phyloP scores from a whole-genome alignment of 208 protist genomes.

The Trypanosoma theileri region DNA sequence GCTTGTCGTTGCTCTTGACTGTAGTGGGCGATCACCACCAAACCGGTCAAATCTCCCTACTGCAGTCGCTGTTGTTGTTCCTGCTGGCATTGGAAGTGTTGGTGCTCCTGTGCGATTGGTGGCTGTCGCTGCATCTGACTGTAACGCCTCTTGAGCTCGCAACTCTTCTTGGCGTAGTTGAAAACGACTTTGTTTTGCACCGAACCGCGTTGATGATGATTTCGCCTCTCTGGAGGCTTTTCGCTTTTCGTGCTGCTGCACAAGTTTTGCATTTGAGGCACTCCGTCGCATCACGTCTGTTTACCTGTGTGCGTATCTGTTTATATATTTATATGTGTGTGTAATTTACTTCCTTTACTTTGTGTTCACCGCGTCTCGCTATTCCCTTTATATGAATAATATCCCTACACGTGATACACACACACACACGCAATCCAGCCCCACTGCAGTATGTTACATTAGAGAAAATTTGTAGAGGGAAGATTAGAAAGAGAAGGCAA shows the following conservation, averaged over 20 bases:
- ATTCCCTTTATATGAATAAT: no score
- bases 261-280: slow-evolving; percentile 48
- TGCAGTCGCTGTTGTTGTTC: slow-evolving; percentile 13
- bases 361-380: neutral
- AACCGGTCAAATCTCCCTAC: neutral
- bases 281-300: slow-evolving; percentile 45
- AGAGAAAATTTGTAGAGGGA: no score
- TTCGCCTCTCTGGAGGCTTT: slow-evolving; percentile 41
- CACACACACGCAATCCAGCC: no score
- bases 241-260: slow-evolving; percentile 47
- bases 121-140: neutral
- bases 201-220: slow-evolving; percentile 54
- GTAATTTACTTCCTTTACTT: no score
- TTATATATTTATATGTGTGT: no score
- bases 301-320: no score
- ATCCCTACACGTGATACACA: no score
- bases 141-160: slow-evolving; percentile 38
- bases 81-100: slow-evolving; percentile 14
- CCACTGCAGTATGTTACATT: no score
- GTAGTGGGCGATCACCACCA: neutral
- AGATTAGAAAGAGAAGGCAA: no score
- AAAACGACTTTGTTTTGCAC: slow-evolving; percentile 77
- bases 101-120: neutral
- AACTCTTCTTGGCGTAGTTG: slow-evolving; percentile 73
- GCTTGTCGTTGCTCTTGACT: slow-evolving; percentile 8